Conservation (phyloP, 768 basidiomycete genomes). For the Lactarius indigo region DNA sequence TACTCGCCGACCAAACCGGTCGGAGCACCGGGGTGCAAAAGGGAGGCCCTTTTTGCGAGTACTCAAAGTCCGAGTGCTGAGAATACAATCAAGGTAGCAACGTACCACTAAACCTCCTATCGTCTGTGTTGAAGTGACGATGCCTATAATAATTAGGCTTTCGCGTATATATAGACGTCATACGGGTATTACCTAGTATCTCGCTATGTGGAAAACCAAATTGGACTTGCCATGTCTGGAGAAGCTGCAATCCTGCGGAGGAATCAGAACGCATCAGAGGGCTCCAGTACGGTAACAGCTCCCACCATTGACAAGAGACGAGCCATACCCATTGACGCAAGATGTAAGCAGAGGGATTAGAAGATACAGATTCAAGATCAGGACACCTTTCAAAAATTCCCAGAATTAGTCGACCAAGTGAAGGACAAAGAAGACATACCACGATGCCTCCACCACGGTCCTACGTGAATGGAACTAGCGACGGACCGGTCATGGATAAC, state of each 20-base stretch:
- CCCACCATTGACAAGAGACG: slow-evolving; percentile 59
- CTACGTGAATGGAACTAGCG: slow-evolving; percentile 55
- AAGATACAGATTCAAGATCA: slow-evolving; percentile 55
- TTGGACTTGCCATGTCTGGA: slow-evolving; percentile 58
- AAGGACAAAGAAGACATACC: slow-evolving; percentile 36
- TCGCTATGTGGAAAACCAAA: slow-evolving; percentile 52
- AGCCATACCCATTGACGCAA: slow-evolving; percentile 63
- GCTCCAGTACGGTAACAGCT: neutral
- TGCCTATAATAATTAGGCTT: slow-evolving; percentile 36
- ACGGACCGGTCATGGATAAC: slow-evolving; percentile 49
- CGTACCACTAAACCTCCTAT: slow-evolving; percentile 51
- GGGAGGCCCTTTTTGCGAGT: slow-evolving; percentile 47
- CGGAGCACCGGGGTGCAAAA: slow-evolving; percentile 57
- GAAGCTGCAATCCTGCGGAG: slow-evolving; percentile 56
- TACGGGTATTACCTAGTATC: slow-evolving; percentile 39
- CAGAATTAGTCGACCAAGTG: neutral
- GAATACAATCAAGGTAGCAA: neutral
- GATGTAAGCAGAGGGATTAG: slow-evolving; percentile 63
- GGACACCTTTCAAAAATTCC: slow-evolving; percentile 42
- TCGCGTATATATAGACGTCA: neutral
- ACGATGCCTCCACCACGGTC: slow-evolving; percentile 59
- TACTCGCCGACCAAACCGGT: slow-evolving; percentile 56
- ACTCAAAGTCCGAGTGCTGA: neutral
- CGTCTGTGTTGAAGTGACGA: slow-evolving; percentile 64
- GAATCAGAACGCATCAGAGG: neutral